phyloP scores from a whole-genome alignment of 2,329 filamentous ascomycete species.

The Pseudofabraea citricarpa region DNA sequence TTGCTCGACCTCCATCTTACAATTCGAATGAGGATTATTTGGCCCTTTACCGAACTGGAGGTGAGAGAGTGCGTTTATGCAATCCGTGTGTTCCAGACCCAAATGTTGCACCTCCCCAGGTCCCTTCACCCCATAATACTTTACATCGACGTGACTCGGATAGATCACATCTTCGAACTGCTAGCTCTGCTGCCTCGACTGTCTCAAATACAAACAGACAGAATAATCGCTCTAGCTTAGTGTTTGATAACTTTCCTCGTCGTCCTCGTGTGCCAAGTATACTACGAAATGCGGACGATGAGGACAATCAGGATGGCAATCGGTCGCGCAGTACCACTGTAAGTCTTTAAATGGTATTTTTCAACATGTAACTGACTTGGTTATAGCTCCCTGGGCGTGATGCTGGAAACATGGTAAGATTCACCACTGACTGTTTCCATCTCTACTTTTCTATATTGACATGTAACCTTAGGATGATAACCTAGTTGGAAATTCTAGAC shows the following conservation, averaged over 20 bases:
- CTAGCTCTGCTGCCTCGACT: constrained; percentile 10
- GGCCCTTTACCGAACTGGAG: constrained; percentile 44
- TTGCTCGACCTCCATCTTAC: constrained; percentile 66
- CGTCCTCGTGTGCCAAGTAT: not conserved
- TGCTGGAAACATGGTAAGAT: not conserved
- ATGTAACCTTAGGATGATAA: not conserved
- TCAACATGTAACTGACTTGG: not conserved
- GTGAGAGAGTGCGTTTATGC: constrained; percentile 65
- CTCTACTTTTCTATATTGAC: not conserved
- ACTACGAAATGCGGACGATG: constrained; percentile 4
- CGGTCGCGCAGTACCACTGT: constrained; percentile 23
- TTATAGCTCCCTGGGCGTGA: constrained; percentile 4
- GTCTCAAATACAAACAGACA: not conserved
- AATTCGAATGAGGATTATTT: not conserved
- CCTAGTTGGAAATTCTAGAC: not conserved
- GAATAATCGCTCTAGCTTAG: not conserved
- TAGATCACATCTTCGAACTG: constrained; percentile 12
- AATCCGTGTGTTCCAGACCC: constrained; percentile 71
- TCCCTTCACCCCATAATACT: constrained; percentile 6
- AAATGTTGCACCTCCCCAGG: constrained; percentile 49
- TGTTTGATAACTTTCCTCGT: not conserved
- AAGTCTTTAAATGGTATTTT: too few relatives aligned
- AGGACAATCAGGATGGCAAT: constrained; percentile 10
- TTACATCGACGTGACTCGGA: constrained; percentile 5
- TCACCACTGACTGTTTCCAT: not conserved